Conservation (phyloP, 2,329 filamentous ascomycete genomes). For the Aspergillus caelatus region DNA sequence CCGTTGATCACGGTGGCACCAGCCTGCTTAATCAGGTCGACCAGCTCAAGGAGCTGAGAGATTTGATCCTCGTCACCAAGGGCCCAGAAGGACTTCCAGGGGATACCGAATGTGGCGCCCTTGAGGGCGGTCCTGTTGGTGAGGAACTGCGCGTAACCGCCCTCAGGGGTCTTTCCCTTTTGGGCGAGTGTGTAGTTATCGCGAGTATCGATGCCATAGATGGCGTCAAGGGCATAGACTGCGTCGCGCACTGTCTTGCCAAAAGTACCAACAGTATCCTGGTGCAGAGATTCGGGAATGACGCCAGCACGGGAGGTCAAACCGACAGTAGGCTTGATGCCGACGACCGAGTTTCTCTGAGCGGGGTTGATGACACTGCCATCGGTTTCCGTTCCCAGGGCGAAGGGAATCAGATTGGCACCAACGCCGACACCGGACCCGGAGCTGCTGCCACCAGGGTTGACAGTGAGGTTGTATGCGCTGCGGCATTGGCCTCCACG, state of each 20-base stretch:
- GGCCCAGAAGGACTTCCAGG: slow-evolving; percentile 73
- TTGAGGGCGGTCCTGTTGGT: slow-evolving; percentile 57
- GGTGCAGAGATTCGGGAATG: slow-evolving; percentile 68
- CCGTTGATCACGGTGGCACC: slow-evolving; percentile 71
- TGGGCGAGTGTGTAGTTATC: slow-evolving; percentile 70
- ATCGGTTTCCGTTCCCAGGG: slow-evolving; percentile 75
- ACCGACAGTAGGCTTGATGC: slow-evolving; percentile 76
- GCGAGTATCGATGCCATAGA: slow-evolving; percentile 64
- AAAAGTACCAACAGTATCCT: slow-evolving; percentile 71
- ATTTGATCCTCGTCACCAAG: slow-evolving; percentile 61
- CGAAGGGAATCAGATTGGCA: slow-evolving; percentile 64
- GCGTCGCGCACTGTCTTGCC: slow-evolving; percentile 71
- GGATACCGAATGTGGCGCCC: slow-evolving; percentile 69
- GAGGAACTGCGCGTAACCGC: slow-evolving; percentile 62
- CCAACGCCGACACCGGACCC: slow-evolving; percentile 68
- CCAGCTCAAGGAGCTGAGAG: slow-evolving; percentile 52
- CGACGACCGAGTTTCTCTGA: slow-evolving; percentile 68
- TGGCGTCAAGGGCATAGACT: slow-evolving; percentile 66
- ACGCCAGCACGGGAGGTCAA: slow-evolving; percentile 66
- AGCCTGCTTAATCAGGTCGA: slow-evolving; percentile 59
- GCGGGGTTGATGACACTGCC: slow-evolving; percentile 73
- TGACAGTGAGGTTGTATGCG: slow-evolving; percentile 69
- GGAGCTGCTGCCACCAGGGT: slow-evolving; percentile 69
- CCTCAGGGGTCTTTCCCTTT: slow-evolving; percentile 54
- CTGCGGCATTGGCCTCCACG: slow-evolving; percentile 66